These are phyloP conservation scores for Ogataea naganishii DNA, from an alignment of 805 yeast genomes.

Conservation along the genomic window DNA sequence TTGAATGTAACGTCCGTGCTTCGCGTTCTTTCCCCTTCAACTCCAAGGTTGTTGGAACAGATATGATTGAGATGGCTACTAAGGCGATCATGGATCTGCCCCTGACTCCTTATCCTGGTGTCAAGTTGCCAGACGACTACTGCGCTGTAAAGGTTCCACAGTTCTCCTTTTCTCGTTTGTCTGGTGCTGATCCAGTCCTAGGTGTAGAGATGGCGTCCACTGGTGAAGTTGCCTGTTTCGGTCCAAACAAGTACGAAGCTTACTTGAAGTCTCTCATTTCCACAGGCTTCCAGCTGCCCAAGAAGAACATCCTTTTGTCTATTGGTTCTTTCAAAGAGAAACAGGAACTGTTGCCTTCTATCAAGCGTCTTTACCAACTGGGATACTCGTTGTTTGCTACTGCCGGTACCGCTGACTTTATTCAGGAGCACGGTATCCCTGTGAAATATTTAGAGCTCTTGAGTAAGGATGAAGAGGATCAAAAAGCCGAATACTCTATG, in stretches of 20 bases:
- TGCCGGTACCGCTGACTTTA: conserved; percentile 98
- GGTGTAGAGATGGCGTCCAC: conserved; percentile 99
- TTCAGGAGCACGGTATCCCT: conserved; percentile 89
- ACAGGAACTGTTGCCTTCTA: conserved; percentile 84
- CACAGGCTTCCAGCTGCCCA: conserved; percentile 91
- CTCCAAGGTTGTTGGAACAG: conserved; percentile 94
- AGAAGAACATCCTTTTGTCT: conserved; percentile 87
- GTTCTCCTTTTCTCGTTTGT: conserved; percentile 91
- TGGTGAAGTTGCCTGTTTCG: conserved; percentile 97
- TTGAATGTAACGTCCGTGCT: conserved; percentile 97
- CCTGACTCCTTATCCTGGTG: conserved; percentile 82
- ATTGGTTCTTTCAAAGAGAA: conserved; percentile 97
- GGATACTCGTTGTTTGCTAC: conserved; percentile 94
- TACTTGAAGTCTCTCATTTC: conserved; percentile 90
- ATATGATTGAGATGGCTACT: conserved; percentile 94
- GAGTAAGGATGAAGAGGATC: conserved; percentile 57
- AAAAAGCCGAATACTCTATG: conserved; percentile 88
- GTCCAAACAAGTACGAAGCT: conserved; percentile 94
- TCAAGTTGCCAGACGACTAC: conserved; percentile 83
- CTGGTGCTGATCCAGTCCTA: conserved; percentile 96
- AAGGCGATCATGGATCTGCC: conserved; percentile 89
- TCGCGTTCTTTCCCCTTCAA: conserved; percentile 99
- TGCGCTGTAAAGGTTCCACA: conserved; percentile 97
- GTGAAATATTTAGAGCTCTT: conserved; percentile 91
- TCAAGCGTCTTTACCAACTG: conserved; percentile 66